Percentiles rank a stretch among this genome's conserved stretches.
Conservation (phyloP, 1,284 basidiomycete species). For the Termitomyces sp. region DNA sequence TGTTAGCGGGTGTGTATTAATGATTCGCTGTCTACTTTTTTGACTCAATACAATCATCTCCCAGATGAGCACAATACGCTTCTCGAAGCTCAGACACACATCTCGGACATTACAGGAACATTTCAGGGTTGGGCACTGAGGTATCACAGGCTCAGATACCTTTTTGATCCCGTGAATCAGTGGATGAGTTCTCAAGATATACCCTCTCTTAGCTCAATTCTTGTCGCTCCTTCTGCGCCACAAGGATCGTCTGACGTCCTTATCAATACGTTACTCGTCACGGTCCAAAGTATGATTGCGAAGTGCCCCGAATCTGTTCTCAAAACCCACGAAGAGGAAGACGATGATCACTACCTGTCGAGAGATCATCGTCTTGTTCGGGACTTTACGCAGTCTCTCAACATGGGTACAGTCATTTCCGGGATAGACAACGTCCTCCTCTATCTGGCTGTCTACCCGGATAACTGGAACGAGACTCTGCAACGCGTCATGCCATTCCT, state of each 20-base stretch:
- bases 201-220: slow-evolving; percentile 11
- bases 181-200: slow-evolving; percentile 40
- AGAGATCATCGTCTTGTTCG: slow-evolving; percentile 33
- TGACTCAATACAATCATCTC: slow-evolving; percentile 2
- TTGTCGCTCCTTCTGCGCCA: slow-evolving; percentile 3
- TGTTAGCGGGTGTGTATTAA: slow-evolving; percentile 31
- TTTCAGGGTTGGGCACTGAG: slow-evolving; percentile 31
- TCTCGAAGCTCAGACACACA: slow-evolving; percentile 19
- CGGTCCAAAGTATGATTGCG: slow-evolving; percentile 54
- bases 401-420: slow-evolving; percentile 34
- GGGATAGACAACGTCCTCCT: slow-evolving; percentile 32
- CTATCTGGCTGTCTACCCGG: slow-evolving; percentile 24
- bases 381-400: slow-evolving; percentile 39
- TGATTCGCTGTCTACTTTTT: slow-evolving; percentile 2
- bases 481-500: slow-evolving; percentile 64
- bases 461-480: slow-evolving; percentile 26
- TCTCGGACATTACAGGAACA: slow-evolving; percentile 17
- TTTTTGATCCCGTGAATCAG: slow-evolving; percentile 41
- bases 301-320: slow-evolving; percentile 26
- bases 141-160: slow-evolving; percentile 39
- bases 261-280: slow-evolving; percentile 61
- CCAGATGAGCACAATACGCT: slow-evolving; percentile 34
- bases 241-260: slow-evolving; percentile 32
- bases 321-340: slow-evolving; percentile 14
- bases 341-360: slow-evolving; percentile 37